Percentiles rank a stretch among this genome's conserved stretches.
Evolutionary conservation across 2,329 filamentous ascomycete species (phyloP).

Genomic region (Claviceps lovelessii): DNA sequence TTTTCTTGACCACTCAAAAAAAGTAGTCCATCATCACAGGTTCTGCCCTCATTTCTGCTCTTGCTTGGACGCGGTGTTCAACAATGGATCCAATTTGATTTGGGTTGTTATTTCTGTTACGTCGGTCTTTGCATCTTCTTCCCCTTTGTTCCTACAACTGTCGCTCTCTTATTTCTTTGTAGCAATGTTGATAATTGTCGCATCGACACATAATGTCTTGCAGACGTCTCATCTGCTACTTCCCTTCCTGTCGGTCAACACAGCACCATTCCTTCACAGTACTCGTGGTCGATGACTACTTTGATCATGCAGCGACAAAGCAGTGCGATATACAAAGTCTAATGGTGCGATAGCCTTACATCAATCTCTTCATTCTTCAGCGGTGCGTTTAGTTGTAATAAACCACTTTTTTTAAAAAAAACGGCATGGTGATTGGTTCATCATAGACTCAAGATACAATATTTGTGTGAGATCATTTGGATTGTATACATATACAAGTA

Average conservation of each 20-base stretch:
- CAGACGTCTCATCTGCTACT: not conserved
- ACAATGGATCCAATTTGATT: not conserved
- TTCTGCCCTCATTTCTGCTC: not conserved
- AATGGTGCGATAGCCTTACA: not conserved
- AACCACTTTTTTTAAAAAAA: not conserved
- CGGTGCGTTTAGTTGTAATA: not conserved
- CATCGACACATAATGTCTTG: not conserved
- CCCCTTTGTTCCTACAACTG: not conserved
- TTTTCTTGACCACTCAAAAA: conserved; percentile 36
- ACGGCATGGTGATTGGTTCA: not conserved
- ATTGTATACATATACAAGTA: not conserved
- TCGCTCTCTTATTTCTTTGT: not conserved
- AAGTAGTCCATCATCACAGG: not conserved
- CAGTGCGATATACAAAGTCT: not conserved
- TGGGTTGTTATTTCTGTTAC: not conserved
- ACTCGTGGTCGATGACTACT: not conserved
- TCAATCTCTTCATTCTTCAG: not conserved
- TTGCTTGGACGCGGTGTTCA: not conserved
- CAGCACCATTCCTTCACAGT: not conserved
- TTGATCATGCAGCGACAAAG: not conserved
- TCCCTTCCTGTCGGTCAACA: not conserved
- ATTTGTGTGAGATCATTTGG: not conserved
- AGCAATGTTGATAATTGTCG: not conserved
- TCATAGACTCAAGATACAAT: not conserved
- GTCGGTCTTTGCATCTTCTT: not conserved